phyloP scores from a whole-genome alignment of 768 basidiomycete genomes.

The Pleurotus giganteus region DNA sequence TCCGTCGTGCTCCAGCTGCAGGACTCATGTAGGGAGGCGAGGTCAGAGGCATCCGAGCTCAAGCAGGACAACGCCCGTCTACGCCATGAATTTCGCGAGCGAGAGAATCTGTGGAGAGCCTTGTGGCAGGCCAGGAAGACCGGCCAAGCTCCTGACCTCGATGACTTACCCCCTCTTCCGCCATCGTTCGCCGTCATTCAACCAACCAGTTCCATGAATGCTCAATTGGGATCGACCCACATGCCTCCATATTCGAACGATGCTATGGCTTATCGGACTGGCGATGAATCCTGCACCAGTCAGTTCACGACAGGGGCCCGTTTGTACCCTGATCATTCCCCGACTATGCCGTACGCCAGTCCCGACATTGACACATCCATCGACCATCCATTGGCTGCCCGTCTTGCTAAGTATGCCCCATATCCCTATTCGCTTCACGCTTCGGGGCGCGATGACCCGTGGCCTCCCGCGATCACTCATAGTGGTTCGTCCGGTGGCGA shows the following conservation, averaged over 20 bases:
- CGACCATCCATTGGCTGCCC: slow-evolving; percentile 30
- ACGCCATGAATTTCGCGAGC: slow-evolving; percentile 62
- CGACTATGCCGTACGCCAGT: slow-evolving; percentile 37
- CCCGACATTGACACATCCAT: slow-evolving; percentile 23
- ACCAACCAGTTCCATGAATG: slow-evolving; percentile 25
- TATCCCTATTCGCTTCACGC: slow-evolving; percentile 41
- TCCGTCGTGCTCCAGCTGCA: slow-evolving; percentile 83
- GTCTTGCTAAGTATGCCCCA: slow-evolving; percentile 48
- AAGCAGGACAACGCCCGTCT: slow-evolving; percentile 65
- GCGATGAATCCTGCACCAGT: slow-evolving; percentile 43
- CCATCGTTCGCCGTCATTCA: slow-evolving; percentile 37
- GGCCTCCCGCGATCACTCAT: slow-evolving; percentile 32
- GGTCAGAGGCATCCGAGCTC: slow-evolving; percentile 58
- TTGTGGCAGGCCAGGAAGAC: slow-evolving; percentile 67
- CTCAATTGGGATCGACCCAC: slow-evolving; percentile 31
- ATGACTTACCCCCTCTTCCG: slow-evolving; percentile 51
- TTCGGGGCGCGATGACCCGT: slow-evolving; percentile 36
- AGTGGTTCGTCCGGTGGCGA: slow-evolving; percentile 38
- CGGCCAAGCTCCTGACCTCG: slow-evolving; percentile 47
- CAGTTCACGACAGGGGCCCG: slow-evolving; percentile 40
- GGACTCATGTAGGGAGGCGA: slow-evolving; percentile 72
- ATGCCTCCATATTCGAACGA: slow-evolving; percentile 34
- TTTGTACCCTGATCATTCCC: slow-evolving; percentile 44
- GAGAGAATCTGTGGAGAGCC: slow-evolving; percentile 71
- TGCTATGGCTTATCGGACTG: slow-evolving; percentile 46